These are phyloP conservation scores for carrot (Daucus carota) DNA, from an alignment of 129 eudicot genomes.

Conservation along the genomic window DNA sequence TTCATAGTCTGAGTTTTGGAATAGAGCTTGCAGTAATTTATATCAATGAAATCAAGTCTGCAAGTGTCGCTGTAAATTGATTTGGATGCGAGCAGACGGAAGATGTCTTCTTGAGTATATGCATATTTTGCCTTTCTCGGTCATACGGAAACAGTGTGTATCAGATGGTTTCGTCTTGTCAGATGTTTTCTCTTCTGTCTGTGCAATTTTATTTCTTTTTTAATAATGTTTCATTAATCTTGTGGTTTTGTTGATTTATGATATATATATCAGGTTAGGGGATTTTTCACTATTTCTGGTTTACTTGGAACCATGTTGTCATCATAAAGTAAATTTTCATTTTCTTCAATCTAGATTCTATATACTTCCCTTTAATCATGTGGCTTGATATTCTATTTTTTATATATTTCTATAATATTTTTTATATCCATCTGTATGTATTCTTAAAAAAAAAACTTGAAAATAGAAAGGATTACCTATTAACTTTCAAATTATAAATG, in stretches of 20 bases:
- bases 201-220: slow-evolving; percentile 14
- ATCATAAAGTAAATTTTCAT: background rate
- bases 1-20: slow-evolving; percentile 10
- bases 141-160: slow-evolving; percentile 4
- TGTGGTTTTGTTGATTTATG: slow-evolving; percentile 10
- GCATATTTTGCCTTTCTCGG: background rate
- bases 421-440: no score
- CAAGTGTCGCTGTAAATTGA: slow-evolving; percentile 34
- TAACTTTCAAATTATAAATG: no score
- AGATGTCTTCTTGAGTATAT: slow-evolving; percentile 7
- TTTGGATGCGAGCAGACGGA: slow-evolving; percentile 13
- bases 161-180: slow-evolving; percentile 13
- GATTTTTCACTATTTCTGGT: background rate
- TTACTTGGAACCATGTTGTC: slow-evolving; percentile 2
- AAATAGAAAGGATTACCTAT: no score
- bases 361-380: background rate
- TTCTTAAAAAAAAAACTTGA: no score
- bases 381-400: background rate
- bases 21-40: slow-evolving; percentile 17
- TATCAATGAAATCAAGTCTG: slow-evolving; percentile 13
- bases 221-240: background rate
- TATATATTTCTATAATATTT: no score
- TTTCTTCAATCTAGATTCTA: background rate
- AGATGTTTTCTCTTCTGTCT: slow-evolving; percentile 3
- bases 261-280: background rate